Evolutionary conservation across 805 yeast genomes (phyloP), one percentile per base, ranked within the genome.

Genomic region (Starmerella apis): DNA sequence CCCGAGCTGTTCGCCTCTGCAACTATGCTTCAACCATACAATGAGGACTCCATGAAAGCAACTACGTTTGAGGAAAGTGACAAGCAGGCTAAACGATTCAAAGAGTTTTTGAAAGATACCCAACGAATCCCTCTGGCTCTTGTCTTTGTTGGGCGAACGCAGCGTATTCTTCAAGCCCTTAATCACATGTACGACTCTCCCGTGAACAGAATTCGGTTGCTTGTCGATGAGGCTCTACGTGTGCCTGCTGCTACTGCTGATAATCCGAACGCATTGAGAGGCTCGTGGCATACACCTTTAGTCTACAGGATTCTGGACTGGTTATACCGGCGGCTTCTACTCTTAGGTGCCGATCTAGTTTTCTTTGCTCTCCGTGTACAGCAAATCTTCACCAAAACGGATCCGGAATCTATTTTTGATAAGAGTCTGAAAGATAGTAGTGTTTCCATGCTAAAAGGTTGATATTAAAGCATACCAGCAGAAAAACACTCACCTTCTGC

Each of bases 101-200:
- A 70, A 52, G 67, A 68, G 46, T 79, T 83, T 55, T 68, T 83
- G 50, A 64, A 76, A 50, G 86, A 82, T 61, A 72, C 80, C 6
- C 75, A 75, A 43, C 75, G 75, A 63, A 78, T 84, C 60, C 94
- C 94, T 2, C 64, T 79, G 53, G 79, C 78, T 42, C 63, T 83
- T 48, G 70, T 80, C 18, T 83, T 83, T 57, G 65, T 84, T 6
- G 77, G 82, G 48, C 68, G 90, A 59, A 72, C 84, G 10, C 80
- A 82, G 82, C 69, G 88, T 52, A 82, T 83, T 69, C 73, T 84
- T 46, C 90, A 83, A 61, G 79, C 79, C 22, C 64, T 81, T 55
- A 83, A 84, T 62, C 78, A 77, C 56, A 68, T 67, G 31, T 76
- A 75, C 61, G 85, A 81, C 3, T 76, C 86, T 14, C 90, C 88